phyloP scores from a whole-genome alignment of 306 rosid genomes.

The Rosa persica region DNA sequence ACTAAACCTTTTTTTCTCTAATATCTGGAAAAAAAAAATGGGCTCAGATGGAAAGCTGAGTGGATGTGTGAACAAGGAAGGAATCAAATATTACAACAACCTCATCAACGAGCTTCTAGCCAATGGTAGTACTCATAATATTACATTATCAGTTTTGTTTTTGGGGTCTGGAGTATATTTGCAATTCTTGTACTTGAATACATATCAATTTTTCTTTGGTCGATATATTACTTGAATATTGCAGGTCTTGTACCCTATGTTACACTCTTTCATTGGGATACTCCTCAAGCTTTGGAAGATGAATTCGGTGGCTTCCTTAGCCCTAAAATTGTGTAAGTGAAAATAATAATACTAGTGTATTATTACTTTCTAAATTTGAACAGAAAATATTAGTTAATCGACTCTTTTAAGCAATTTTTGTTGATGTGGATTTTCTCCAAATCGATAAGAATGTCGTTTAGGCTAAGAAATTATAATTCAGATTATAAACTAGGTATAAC shows the following conservation, averaged over 20 bases:
- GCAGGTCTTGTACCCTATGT: slow-evolving; percentile 10
- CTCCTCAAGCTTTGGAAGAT: slow-evolving; percentile 15
- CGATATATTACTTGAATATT: neutral
- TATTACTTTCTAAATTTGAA: neutral
- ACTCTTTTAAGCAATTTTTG: no score
- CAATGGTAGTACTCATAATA: neutral
- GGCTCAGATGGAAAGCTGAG: neutral
- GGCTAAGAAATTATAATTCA: no score
- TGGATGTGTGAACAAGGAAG: neutral
- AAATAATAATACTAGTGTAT: neutral
- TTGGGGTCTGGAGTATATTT: neutral
- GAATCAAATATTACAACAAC: slow-evolving; percentile 7
- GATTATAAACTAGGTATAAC: neutral
- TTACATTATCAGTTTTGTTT: neutral
- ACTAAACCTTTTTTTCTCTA: neutral
- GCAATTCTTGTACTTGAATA: neutral
- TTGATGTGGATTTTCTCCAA: no score
- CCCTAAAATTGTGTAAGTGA: slow-evolving; percentile 8
- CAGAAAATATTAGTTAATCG: no score
- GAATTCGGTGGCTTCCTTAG: slow-evolving; percentile 6
- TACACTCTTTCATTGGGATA: slow-evolving; percentile 19
- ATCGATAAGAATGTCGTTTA: no score
- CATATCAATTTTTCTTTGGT: neutral
- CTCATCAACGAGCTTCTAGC: neutral
- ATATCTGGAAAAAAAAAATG: neutral